A percentile compares a stretch with the other conserved stretches of the same genome.
Conservation (phyloP, 305 asterid species). For the Ilex paraguariensis region DNA sequence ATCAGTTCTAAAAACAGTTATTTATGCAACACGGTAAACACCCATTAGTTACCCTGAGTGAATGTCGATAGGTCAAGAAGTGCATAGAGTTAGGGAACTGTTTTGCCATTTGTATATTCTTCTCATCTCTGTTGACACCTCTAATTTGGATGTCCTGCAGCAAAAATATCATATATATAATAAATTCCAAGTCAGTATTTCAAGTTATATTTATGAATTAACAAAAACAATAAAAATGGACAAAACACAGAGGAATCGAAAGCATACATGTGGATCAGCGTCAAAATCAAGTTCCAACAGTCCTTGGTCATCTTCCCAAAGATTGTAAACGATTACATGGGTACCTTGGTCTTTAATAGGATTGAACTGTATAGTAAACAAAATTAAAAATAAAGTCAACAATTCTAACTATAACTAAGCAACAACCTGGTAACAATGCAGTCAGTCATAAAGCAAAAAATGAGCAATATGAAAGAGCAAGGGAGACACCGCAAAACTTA, state of each 20-base stretch:
- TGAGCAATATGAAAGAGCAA: not conserved
- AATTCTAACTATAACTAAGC: not conserved
- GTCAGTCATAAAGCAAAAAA: not conserved
- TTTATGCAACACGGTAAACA: not conserved
- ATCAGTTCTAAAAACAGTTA: not conserved
- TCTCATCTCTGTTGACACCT: constrained; percentile 95
- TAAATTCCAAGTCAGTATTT: constrained; percentile 1
- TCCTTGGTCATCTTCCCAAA: constrained; percentile 99
- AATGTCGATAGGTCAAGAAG: constrained; percentile 89
- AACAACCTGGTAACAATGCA: not conserved
- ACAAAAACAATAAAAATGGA: constrained; percentile 5
- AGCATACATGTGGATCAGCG: constrained; percentile 63
- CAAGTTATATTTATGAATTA: constrained; percentile 2
- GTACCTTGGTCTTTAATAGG: constrained; percentile 82
- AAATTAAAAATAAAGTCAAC: not conserved
- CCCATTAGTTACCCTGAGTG: constrained; percentile 62
- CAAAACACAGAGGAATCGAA: constrained; percentile 12
- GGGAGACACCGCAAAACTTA: not conserved
- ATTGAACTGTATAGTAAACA: constrained; percentile 49
- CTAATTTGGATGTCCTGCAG: constrained; percentile 92
- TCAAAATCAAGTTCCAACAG: constrained; percentile 87
- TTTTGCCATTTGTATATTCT: constrained; percentile 79
- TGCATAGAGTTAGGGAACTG: constrained; percentile 87
- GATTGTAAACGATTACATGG: constrained; percentile 75
- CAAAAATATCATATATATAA: constrained; percentile 8